Percentiles rank a stretch among this genome's conserved stretches.
Evolutionary conservation across 2,329 filamentous ascomycete species (phyloP).

Genomic region (Microdochium paspali): DNA sequence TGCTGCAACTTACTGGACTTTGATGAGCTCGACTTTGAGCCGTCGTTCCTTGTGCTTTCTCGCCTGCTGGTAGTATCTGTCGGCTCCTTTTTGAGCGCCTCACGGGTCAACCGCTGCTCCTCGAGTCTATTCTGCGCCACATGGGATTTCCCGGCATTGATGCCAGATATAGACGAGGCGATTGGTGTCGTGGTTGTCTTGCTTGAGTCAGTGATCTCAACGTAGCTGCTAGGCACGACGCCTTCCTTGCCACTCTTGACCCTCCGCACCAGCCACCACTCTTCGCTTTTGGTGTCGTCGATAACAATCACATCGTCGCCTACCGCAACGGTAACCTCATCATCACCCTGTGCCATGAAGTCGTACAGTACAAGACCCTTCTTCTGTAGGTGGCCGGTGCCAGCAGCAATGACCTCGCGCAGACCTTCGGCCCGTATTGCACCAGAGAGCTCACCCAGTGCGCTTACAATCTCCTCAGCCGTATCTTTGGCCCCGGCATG

Average conservation of each 20-base stretch:
- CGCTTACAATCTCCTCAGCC: slow-evolving; percentile 82
- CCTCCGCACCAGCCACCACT: slow-evolving; percentile 95
- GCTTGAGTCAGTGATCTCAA: slow-evolving; percentile 71
- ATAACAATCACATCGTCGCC: slow-evolving; percentile 87
- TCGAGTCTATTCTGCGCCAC: slow-evolving; percentile 73
- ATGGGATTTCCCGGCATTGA: slow-evolving; percentile 47
- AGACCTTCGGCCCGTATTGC: slow-evolving; percentile 76
- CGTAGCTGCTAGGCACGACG: slow-evolving; percentile 92
- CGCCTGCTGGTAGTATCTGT: slow-evolving; percentile 41
- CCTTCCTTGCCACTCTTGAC: slow-evolving; percentile 90
- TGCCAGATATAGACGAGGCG: slow-evolving; percentile 26
- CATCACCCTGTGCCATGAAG: slow-evolving; percentile 92
- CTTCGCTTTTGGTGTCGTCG: slow-evolving; percentile 86
- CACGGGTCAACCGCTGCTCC: slow-evolving; percentile 75
- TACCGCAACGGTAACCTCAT: slow-evolving; percentile 85
- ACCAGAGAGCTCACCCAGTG: slow-evolving; percentile 81
- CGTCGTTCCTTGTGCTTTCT: not conserved
- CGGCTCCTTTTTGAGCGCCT: slow-evolving; percentile 61
- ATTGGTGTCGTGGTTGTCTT: slow-evolving; percentile 31
- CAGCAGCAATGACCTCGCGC: slow-evolving; percentile 76
- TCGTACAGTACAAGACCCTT: slow-evolving; percentile 86
- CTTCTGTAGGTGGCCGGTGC: slow-evolving; percentile 60
- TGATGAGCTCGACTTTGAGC: slow-evolving; percentile 23
- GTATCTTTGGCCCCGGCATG: slow-evolving; percentile 97
- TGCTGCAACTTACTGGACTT: slow-evolving; percentile 60